Conservation (phyloP, 2,329 filamentous ascomycete species). For the Pyrenophora seminiperda region DNA sequence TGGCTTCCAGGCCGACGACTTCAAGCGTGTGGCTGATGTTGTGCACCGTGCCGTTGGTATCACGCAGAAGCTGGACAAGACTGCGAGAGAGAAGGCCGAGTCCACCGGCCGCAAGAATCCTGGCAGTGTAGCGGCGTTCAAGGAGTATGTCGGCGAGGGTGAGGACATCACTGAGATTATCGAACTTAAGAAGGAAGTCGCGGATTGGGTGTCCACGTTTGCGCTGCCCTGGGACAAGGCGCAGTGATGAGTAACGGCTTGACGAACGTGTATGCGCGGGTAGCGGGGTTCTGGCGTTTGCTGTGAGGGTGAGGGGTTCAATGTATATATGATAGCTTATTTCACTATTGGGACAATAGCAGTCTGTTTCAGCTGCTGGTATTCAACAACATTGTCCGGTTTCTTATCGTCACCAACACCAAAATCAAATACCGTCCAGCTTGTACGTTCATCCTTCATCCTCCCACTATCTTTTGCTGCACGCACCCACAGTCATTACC, state of each 20-base stretch:
- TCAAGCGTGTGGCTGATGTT: conserved; percentile 66
- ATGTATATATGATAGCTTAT: conserved; percentile 20
- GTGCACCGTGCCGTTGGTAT: conserved; percentile 51
- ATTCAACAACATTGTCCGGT: conserved; percentile 1
- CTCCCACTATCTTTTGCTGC: neutral
- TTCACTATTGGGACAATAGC: conserved; percentile 14
- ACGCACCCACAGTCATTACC: neutral
- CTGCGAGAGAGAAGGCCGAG: conserved; percentile 47
- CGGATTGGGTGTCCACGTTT: conserved; percentile 52
- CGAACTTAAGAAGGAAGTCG: conserved; percentile 48
- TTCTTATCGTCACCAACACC: neutral
- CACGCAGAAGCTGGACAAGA: conserved; percentile 49
- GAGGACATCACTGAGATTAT: conserved; percentile 50
- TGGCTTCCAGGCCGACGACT: conserved; percentile 91
- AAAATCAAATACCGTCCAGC: neutral
- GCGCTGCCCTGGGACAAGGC: conserved; percentile 48
- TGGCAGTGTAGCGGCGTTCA: conserved; percentile 48
- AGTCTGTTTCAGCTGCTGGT: too few species aligned
- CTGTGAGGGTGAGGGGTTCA: conserved; percentile 20
- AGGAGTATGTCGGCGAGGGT: conserved; percentile 49
- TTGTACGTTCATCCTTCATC: neutral
- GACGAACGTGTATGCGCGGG: conserved; percentile 14
- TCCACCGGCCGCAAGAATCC: conserved; percentile 47
- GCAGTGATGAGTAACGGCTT: conserved; percentile 18
- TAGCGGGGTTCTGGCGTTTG: conserved; percentile 23